These are phyloP conservation scores for Candida neerlandica DNA, from an alignment of 1,139 yeast species.

Conservation along the genomic window DNA sequence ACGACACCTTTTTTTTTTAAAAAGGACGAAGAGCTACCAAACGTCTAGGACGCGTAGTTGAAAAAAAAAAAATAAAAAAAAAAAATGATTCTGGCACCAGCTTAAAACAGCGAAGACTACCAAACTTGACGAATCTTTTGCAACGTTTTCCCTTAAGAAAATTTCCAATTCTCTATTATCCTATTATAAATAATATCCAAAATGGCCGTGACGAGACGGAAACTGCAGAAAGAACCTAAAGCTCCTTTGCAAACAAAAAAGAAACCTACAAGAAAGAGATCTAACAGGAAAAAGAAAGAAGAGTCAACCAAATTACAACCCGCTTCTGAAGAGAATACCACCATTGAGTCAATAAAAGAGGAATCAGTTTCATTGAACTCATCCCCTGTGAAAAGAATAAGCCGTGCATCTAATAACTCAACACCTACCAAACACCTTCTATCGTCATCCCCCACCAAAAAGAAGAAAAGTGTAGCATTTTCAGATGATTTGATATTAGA, in stretches of 20 bases:
- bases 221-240: background rate
- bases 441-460: constrained; percentile 27
- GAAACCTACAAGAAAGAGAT: background rate
- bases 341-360: background rate
- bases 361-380: constrained; percentile 16
- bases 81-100: background rate
- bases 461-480: constrained; percentile 41
- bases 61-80: background rate
- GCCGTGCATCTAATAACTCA: constrained; percentile 20
- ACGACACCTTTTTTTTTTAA: background rate
- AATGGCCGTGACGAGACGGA: background rate
- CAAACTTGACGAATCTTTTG: background rate
- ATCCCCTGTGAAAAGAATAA: constrained; percentile 21
- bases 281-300: background rate
- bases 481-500: constrained; percentile 42
- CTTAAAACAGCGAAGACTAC: background rate
- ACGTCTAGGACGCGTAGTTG: background rate
- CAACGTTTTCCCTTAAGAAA: background rate
- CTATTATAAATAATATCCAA: background rate
- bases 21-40: background rate
- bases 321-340: background rate
- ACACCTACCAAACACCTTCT: constrained; percentile 24
- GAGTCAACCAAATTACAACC: background rate
- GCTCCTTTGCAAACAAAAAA: background rate
- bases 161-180: background rate